Evolutionary conservation across 2,329 filamentous ascomycete species (phyloP), one percentile per base, ranked within the genome.

Genomic region (Scedosporium aurantiacum): DNA sequence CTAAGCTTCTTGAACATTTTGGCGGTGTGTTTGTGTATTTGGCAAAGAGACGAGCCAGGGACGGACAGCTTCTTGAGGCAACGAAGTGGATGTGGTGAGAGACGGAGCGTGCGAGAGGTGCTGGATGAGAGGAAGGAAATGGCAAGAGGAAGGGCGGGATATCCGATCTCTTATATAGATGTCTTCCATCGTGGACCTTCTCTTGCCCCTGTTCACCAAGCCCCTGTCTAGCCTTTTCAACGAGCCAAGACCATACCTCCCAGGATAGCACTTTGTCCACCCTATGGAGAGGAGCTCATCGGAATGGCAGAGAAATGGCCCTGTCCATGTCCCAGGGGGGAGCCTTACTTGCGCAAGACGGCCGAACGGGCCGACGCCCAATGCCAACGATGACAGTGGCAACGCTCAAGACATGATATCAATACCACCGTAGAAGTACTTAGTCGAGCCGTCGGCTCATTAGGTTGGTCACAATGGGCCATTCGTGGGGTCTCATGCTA

Each of bases 1-100:
- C 68, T 68, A 61, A 72, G 62, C 41, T 61, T 55, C 27, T 67
- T 65, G 40, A 56, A 61, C 60, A 63, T 63, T 40, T 25, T 66
- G 64, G 40, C 40, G 58, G 50, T 54, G 21, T 23, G 5, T 54
- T 23, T 37, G 18, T 54, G n/a, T 23, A 54, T 54, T 23, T 54
- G 23, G 54, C 56, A 12, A 18, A 61, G 50, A 52, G 59, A 50
- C 47, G 37, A 18, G 41, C 10, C 45, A 58, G 50, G 50, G 50
- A 54, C 50, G 12, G 50, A 21, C 50, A 54, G 50, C 50, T 54
- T 23, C 50, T 27, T 37, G n/a, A 54, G 21, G 50, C 50, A 25
- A 23, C 23, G 50, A 25, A 54, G 23, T 54, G 50, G 50, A 25
- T 23, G 50, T 54, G 47, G 18, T 47, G 43, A 5, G 43, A 47